These are phyloP conservation scores for Hypholoma sublateritium DNA, from an alignment of 768 basidiomycete species.

Conservation along the genomic window DNA sequence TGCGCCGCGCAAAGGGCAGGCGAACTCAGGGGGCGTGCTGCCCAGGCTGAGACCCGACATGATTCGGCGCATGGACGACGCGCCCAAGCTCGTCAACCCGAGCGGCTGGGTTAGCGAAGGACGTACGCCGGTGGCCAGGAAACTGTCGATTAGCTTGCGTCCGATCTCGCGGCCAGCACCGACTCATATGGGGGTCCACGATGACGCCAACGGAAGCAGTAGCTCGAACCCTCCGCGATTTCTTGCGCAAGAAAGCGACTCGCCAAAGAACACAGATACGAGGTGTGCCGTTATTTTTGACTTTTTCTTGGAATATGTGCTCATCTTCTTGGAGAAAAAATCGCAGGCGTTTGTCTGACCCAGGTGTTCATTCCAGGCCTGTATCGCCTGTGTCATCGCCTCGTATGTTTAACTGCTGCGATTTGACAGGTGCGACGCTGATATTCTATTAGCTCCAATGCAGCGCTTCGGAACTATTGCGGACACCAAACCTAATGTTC, in stretches of 20 bases:
- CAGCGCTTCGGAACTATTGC: constrained; percentile 37
- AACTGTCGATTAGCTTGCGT: constrained; percentile 3
- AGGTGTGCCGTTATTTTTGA: constrained; percentile 14
- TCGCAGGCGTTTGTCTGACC: constrained; percentile 38
- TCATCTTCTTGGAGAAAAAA: constrained; percentile 4
- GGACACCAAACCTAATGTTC: constrained; percentile 10
- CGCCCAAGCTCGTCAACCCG: constrained; percentile 70
- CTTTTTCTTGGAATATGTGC: too few relatives aligned
- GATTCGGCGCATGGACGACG: constrained; percentile 73
- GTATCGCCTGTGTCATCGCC: constrained; percentile 24
- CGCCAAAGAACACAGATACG: constrained; percentile 19
- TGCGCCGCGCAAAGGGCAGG: constrained; percentile 4
- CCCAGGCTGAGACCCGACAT: constrained; percentile 62
- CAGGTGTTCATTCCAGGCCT: constrained; percentile 32
- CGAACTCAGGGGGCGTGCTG: constrained; percentile 23
- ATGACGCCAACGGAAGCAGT: not conserved
- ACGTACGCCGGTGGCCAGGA: constrained; percentile 16
- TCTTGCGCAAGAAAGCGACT: not conserved
- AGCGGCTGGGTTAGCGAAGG: constrained; percentile 69
- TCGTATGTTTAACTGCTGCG: constrained; percentile 24
- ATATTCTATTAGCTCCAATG: constrained; percentile 25
- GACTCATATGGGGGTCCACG: not conserved
- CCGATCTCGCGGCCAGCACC: not conserved
- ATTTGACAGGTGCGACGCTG: not conserved
- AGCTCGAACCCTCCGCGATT: not conserved